Evolutionary conservation across 2,329 filamentous ascomycete species (phyloP), one percentile per base, ranked within the genome.

Genomic region (Colletotrichum sansevieriae): DNA sequence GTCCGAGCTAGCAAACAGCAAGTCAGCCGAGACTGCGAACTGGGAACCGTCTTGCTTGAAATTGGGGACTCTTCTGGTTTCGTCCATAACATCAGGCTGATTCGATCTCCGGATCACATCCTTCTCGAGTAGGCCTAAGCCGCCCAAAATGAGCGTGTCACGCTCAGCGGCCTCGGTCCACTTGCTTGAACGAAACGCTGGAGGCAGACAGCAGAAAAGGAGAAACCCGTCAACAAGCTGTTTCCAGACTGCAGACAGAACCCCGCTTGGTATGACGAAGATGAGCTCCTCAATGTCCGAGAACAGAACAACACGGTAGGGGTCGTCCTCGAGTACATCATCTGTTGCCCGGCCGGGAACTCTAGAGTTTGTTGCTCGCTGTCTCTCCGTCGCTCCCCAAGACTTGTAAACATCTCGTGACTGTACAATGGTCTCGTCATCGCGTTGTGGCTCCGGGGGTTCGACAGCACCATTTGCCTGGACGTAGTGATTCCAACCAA

Each of bases 291-390:
- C 81, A 20, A 98, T 83, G 76, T 98, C 96, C 0, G 89, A 87
- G 73, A 90, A 94, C 75, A 98, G 87, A 52, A 97, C 87, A 3
- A 96, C 88, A 41, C 94, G 87, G 72, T 92, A 97, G 0, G 94
- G 92, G 74, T 98, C 95, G 67, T 95, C 91, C 71, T 93, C 91
- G 15, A 86, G 87, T 2, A 88, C 85, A 29, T 94, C 90, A 76
- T 98, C 94, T 69, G 92, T 83, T 0, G 91, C 91, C 56, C 92
- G 88, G 15, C 92, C 92, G 6, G 94, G 93, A 64, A 90, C 81
- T 46, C 81, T 83, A 9, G 90, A 84, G 47, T 80, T 79, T 13
- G 75, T 70, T 1, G 82, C 81, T 33, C 80, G 81, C 11, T 81
- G 78, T n/a, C 77, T 75, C 75, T 97, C 94, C 12, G 84, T 69